phyloP scores from a whole-genome alignment of 345 rosid species.

The Eucalyptus cloeziana region DNA sequence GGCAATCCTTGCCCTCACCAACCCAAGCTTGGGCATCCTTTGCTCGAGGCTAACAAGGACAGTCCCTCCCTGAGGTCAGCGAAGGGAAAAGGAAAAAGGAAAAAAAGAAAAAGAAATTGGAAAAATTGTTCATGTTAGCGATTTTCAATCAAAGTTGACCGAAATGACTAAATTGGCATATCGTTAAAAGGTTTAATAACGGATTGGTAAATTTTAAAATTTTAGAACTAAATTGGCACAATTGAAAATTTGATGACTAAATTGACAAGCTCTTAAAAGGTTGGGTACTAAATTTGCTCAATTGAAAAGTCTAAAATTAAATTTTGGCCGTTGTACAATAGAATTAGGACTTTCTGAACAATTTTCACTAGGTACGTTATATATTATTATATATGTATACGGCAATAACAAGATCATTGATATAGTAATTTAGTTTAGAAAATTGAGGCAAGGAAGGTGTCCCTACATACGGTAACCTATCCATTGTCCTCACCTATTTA shows the following conservation, averaged over 20 bases:
- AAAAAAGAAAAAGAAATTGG: too few species aligned
- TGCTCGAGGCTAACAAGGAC: neutral
- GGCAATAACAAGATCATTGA: neutral
- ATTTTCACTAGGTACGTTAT: neutral
- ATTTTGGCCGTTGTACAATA: neutral
- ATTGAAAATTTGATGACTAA: too few species aligned
- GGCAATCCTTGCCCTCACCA: too few species aligned
- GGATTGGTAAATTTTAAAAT: too few species aligned
- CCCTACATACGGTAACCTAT: neutral
- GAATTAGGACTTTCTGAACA: neutral
- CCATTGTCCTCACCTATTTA: neutral
- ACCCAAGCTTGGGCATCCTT: too few species aligned
- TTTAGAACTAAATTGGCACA: too few species aligned
- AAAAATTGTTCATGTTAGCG: neutral
- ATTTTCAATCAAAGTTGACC: neutral
- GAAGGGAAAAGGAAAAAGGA: neutral
- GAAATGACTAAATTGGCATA: neutral
- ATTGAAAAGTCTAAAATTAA: too few species aligned
- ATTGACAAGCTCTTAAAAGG: neutral
- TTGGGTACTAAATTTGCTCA: neutral
- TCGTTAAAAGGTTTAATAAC: too few species aligned
- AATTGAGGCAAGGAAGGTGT: neutral
- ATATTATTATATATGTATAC: neutral
- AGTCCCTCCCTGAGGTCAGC: fast-evolving
- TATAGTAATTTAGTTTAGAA: neutral